phyloP scores from a whole-genome alignment of 495 filamentous ascomycete genomes.

The Hamigera avellanea region DNA sequence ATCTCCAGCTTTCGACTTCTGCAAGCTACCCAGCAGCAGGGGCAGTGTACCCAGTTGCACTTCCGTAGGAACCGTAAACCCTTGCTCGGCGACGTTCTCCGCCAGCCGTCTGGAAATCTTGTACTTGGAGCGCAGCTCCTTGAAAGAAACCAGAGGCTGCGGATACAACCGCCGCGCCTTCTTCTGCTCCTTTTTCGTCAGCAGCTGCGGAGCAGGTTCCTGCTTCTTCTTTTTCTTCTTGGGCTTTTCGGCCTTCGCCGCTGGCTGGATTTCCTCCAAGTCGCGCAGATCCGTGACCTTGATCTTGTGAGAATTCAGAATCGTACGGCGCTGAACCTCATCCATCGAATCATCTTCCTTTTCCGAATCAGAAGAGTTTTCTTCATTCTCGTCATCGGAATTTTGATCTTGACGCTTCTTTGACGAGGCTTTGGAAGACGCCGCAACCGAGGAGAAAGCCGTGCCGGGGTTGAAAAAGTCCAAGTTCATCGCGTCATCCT shows the following conservation, averaged over 20 bases:
- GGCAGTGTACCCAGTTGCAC: slow-evolving; percentile 84
- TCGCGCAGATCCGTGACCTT: slow-evolving; percentile 66
- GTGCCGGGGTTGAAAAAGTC: slow-evolving; percentile 29
- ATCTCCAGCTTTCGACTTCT: slow-evolving; percentile 7
- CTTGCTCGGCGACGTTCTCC: slow-evolving; percentile 71
- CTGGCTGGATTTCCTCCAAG: slow-evolving; percentile 23
- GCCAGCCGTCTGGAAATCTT: slow-evolving; percentile 57
- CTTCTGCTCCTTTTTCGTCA: slow-evolving; percentile 43
- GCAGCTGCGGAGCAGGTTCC: slow-evolving; percentile 16
- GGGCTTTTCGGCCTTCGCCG: slow-evolving; percentile 32
- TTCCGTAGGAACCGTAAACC: slow-evolving; percentile 79
- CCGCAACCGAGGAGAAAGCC: slow-evolving; percentile 6
- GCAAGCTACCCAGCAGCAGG: slow-evolving; percentile 46
- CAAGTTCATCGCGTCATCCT: slow-evolving; percentile 17
- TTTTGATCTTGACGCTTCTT: slow-evolving; percentile 7
- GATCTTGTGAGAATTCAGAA: slow-evolving; percentile 74
- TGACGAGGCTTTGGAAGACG: neutral
- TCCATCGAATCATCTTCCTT: slow-evolving; percentile 22
- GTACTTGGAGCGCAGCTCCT: slow-evolving; percentile 56
- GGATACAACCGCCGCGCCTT: slow-evolving; percentile 49
- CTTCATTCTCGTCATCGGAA: slow-evolving; percentile 9
- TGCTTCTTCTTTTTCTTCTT: slow-evolving; percentile 42
- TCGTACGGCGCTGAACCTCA: slow-evolving; percentile 57
- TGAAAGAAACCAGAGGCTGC: slow-evolving; percentile 69
- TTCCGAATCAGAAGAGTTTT: slow-evolving; percentile 11